Base-by-base conservation (phyloP, 2,329 filamentous ascomycete species). In the Tolypocladium amazonense region DNA sequence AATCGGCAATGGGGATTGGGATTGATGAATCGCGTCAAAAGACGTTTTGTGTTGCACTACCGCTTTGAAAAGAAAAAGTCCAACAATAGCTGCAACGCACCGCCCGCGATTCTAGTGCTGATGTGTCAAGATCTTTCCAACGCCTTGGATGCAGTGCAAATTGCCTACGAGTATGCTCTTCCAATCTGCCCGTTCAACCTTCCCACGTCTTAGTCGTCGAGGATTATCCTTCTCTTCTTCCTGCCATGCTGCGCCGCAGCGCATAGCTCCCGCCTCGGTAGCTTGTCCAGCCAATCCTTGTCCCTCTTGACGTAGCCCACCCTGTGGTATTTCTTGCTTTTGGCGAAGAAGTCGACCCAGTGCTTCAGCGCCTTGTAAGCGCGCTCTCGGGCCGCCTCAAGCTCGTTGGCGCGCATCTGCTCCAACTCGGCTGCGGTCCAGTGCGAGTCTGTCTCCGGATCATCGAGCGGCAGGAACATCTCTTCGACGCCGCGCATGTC, bases 401-500 rank as follows among this genome's bases (percentile, higher is more conserved):
- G 67, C 76, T 96, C 93, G 70, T 81, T 74, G 66, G 83, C 82
- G 63, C 83, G 82, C 59, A 85, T 61, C 41, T 64, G 71, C 60
- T 73, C 75, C 62, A 88, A 73, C 69, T 86, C 79, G 18, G 77
- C 79, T 23, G 81, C 76, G 41, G 74, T 76, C 75, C 79, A 87
- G 68, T 81, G 73, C 41, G 70, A 67, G 71, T 92, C 88, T 33
- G 88, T 81, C 59, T 79, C 77, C 0, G 81, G 77, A 67, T 87
- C 80, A 70, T 88, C 84, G 39, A 84, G 66, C 1, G 85, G 85
- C 11, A 93, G 71, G 75, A 85, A 97, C 83, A 95, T 94, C 63
- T 87, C 82, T 76, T 97, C 94, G 5, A 90, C 88, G 54, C 94
- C 94, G 62, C 89, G 84, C 72, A 97, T 77, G 76, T 99, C 94